Percentiles rank a stretch among this genome's conserved stretches.
Evolutionary conservation across 2,329 filamentous ascomycete genomes (phyloP).

Genomic region (Stylonectria norvegica): DNA sequence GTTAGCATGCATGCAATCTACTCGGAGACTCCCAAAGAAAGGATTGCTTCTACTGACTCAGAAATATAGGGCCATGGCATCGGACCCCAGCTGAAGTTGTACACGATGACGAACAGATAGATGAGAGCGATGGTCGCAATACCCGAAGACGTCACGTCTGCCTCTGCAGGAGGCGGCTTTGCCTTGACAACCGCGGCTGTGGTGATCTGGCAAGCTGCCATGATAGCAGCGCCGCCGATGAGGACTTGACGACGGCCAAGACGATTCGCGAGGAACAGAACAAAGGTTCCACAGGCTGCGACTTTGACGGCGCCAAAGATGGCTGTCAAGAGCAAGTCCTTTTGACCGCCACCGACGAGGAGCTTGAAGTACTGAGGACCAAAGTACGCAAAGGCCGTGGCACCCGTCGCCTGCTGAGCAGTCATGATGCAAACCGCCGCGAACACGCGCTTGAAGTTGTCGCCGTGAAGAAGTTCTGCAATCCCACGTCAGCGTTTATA

Average conservation of each 20-base stretch:
- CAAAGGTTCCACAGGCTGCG: constrained; percentile 8
- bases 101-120: constrained; percentile 61
- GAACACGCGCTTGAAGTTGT: constrained; percentile 9
- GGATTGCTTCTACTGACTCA: constrained; percentile 29
- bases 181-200: constrained; percentile 44
- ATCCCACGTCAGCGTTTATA: not conserved
- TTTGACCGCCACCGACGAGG: constrained; percentile 9
- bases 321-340: constrained; percentile 8
- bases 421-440: constrained; percentile 11
- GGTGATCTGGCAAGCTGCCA: constrained; percentile 44
- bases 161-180: constrained; percentile 25
- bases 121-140: constrained; percentile 54
- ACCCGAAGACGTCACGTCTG: constrained; percentile 36
- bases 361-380: constrained; percentile 10
- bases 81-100: constrained; percentile 61
- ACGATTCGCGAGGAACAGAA: constrained; percentile 10
- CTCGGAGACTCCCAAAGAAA: too few species aligned
- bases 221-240: constrained; percentile 40
- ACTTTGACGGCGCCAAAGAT: constrained; percentile 14
- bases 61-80: constrained; percentile 63
- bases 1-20: not conserved
- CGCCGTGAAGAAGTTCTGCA: constrained; percentile 5
- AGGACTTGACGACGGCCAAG: constrained; percentile 27
- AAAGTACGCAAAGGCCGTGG: constrained; percentile 12
- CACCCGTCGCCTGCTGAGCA: constrained; percentile 10